Conservation (phyloP, 1,284 basidiomycete species). For the Irpex sp. region DNA sequence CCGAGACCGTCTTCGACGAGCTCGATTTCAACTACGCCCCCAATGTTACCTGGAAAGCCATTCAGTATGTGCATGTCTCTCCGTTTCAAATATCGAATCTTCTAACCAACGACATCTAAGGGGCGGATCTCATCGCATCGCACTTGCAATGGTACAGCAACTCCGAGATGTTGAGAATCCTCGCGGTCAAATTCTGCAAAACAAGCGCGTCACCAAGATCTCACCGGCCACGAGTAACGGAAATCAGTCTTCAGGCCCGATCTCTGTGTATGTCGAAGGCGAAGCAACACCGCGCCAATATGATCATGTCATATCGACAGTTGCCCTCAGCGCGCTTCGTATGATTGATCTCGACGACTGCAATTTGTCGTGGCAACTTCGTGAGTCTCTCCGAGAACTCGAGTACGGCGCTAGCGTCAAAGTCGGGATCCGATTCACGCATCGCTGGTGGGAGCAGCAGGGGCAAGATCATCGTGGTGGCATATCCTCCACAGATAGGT, state of each 20-base stretch:
- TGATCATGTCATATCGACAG: slow-evolving; percentile 27
- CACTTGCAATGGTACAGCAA: neutral
- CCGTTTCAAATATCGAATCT: neutral
- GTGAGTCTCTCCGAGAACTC: slow-evolving; percentile 25
- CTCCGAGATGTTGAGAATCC: neutral
- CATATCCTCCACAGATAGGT: neutral
- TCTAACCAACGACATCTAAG: neutral
- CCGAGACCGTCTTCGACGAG: slow-evolving; percentile 16
- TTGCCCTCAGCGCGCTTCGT: slow-evolving; percentile 23
- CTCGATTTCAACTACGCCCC: slow-evolving; percentile 12
- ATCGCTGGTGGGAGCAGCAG: slow-evolving; percentile 31
- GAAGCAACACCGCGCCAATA: slow-evolving; percentile 8
- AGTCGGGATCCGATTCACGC: slow-evolving; percentile 31
- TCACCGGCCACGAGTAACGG: slow-evolving; percentile 20
- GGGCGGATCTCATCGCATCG: neutral
- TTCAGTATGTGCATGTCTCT: neutral
- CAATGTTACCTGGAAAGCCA: neutral
- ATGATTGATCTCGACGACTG: slow-evolving; percentile 20
- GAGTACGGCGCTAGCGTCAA: slow-evolving; percentile 28
- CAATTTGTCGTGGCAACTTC: slow-evolving; percentile 14
- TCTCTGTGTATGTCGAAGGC: neutral
- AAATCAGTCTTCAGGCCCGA: slow-evolving; percentile 17
- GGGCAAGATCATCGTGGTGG: neutral
- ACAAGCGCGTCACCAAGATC: slow-evolving; percentile 28
- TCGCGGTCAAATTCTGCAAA: slow-evolving; percentile 16